These are phyloP conservation scores for Physaria fendleri DNA, from an alignment of 345 rosid genomes.

Conservation along the genomic window DNA sequence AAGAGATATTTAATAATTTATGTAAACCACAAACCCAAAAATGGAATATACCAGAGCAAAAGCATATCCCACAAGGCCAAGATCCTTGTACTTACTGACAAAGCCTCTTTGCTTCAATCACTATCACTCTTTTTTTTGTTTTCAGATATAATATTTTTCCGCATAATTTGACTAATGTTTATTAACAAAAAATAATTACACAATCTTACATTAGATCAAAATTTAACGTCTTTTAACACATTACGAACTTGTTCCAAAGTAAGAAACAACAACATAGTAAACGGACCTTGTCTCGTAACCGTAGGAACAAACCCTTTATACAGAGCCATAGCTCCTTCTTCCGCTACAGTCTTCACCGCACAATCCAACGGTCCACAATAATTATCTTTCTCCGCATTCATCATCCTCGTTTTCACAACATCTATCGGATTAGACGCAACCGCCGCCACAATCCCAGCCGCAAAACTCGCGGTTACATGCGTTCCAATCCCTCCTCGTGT, in stretches of 20 bases:
- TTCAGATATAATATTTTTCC: too few relatives aligned
- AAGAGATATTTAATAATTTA: not conserved
- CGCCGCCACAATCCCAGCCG: conserved; percentile 77
- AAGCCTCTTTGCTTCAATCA: not conserved
- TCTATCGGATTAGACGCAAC: conserved; percentile 85
- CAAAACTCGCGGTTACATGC: conserved; percentile 67
- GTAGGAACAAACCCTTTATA: conserved; percentile 85
- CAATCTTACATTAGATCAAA: conserved; percentile 13
- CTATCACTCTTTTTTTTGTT: too few relatives aligned
- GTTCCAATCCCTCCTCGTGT: conserved; percentile 70
- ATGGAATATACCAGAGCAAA: conserved; percentile 24
- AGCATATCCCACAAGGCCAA: conserved; percentile 18
- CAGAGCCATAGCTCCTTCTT: conserved; percentile 74
- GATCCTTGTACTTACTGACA: conserved; percentile 10
- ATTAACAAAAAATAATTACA: too few relatives aligned
- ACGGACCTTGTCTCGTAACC: conserved; percentile 83
- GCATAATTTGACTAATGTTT: too few relatives aligned
- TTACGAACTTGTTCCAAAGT: conserved; percentile 81
- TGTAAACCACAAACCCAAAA: conserved; percentile 6
- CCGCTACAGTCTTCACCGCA: conserved; percentile 56
- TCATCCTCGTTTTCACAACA: conserved; percentile 84
- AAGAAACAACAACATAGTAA: conserved; percentile 73
- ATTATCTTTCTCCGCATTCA: conserved; percentile 60
- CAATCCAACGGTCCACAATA: conserved; percentile 71
- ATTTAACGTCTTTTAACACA: conserved; percentile 35